Percentiles rank a stretch among this genome's conserved stretches.
Evolutionary conservation across 352 stramenopile genomes (phyloP).

Genomic region (Pythium dissimile): DNA sequence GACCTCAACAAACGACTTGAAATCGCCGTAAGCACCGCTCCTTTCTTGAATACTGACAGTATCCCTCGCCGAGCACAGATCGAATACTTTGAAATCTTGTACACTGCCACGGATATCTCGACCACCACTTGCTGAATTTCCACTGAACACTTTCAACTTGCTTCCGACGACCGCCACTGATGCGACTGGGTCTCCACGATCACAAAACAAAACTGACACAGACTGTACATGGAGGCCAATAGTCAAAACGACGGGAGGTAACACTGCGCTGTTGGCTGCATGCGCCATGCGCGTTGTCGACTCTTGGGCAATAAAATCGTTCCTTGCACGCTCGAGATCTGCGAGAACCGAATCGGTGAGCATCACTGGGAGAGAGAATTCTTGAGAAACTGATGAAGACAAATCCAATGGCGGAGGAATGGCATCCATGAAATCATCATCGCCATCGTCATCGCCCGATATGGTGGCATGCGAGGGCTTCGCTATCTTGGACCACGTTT

Average conservation of each 20-base stretch:
- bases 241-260: constrained; percentile 32
- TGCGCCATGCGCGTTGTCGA: not conserved
- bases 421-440: constrained; percentile 29
- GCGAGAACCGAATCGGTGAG: constrained; percentile 78
- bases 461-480: constrained; percentile 20
- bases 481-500: constrained; percentile 53
- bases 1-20: constrained; percentile 44
- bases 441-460: constrained; percentile 22
- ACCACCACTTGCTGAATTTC: constrained; percentile 13
- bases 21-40: not conserved
- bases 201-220: constrained; percentile 71
- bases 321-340: constrained; percentile 76
- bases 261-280: not conserved
- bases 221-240: constrained; percentile 60
- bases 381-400: constrained; percentile 52
- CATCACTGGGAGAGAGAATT: constrained; percentile 67
- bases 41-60: not conserved
- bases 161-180: constrained; percentile 53
- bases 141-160: constrained; percentile 14
- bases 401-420: constrained; percentile 55
- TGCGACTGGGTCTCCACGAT: constrained; percentile 57
- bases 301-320: constrained; percentile 45
- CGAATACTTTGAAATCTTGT: constrained; percentile 69
- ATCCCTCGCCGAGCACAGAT: constrained; percentile 40
- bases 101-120: constrained; percentile 45